phyloP scores from a whole-genome alignment of 2,329 filamentous ascomycete genomes.

The Paracoccidioides lutzii region DNA sequence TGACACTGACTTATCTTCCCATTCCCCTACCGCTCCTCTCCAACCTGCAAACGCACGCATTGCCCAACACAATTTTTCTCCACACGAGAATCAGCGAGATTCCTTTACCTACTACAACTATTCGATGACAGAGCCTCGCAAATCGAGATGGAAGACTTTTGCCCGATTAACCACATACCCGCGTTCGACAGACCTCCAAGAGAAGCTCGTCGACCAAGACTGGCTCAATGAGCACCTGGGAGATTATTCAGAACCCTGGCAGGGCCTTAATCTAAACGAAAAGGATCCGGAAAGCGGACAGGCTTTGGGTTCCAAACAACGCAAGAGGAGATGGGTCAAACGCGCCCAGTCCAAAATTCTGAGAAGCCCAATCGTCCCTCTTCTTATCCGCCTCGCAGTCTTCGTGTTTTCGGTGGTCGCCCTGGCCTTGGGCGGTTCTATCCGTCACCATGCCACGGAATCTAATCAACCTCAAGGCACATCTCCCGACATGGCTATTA shows the following conservation, averaged over 20 bases:
- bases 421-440: conserved; percentile 62
- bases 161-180: conserved; percentile 32
- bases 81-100: conserved; percentile 1
- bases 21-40: conserved; percentile 4
- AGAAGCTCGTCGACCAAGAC: conserved; percentile 32
- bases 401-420: conserved; percentile 72
- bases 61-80: conserved; percentile 11
- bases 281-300: conserved; percentile 40
- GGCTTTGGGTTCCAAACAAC: conserved; percentile 38
- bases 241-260: conserved; percentile 40
- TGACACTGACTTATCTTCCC: neutral
- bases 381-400: conserved; percentile 69
- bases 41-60: conserved; percentile 7
- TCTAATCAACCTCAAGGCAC: conserved; percentile 46
- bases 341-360: conserved; percentile 57
- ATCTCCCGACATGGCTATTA: conserved; percentile 77
- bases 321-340: conserved; percentile 42
- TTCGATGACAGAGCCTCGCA: conserved; percentile 15
- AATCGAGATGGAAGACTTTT: conserved; percentile 37
- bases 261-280: conserved; percentile 30
- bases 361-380: conserved; percentile 71
- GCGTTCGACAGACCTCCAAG: conserved; percentile 21
- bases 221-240: conserved; percentile 34
- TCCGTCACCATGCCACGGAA: conserved; percentile 49
- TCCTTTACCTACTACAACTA: neutral